A percentile compares a stretch with the other conserved stretches of the same genome.
phyloP scores from a whole-genome alignment of 495 filamentous ascomycete species.

The Beverwykella pulmonaria region DNA sequence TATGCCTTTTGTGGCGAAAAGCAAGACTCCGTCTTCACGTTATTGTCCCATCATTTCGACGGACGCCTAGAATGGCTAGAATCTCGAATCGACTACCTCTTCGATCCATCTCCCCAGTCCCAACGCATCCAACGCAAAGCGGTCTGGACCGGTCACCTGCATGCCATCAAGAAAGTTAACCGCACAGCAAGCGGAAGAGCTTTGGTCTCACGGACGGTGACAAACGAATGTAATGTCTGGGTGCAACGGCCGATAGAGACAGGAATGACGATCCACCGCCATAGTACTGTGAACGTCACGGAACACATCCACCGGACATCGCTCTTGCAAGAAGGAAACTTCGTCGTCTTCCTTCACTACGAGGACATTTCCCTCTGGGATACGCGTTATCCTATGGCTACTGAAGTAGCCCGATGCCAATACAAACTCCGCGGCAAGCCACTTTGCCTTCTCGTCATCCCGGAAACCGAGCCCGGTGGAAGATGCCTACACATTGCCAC shows the following conservation, averaged over 20 bases:
- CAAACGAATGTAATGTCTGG: conserved; percentile 84
- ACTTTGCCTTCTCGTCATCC: conserved; percentile 79
- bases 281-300: conserved; percentile 68
- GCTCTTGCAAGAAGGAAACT: conserved; percentile 71
- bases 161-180: conserved; percentile 78
- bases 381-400: conserved; percentile 59
- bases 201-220: conserved; percentile 76
- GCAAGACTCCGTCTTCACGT: conserved; percentile 62
- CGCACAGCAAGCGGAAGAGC: conserved; percentile 78
- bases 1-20: conserved; percentile 68
- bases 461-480: conserved; percentile 58
- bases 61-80: conserved; percentile 81
- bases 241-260: conserved; percentile 58
- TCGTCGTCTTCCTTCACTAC: conserved; percentile 79
- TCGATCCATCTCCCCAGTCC: conserved; percentile 73
- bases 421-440: conserved; percentile 72
- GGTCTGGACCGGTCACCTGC: conserved; percentile 84
- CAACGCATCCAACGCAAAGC: conserved; percentile 61
- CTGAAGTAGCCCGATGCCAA: conserved; percentile 58
- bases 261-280: conserved; percentile 61
- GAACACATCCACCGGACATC: conserved; percentile 84
- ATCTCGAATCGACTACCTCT: conserved; percentile 73
- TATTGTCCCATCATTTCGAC: conserved; percentile 88
- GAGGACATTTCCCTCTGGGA: conserved; percentile 82
- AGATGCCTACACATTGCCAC: conserved; percentile 69